phyloP scores from a whole-genome alignment of 73 alveolate genomes.

The Uronychia binucleata region DNA sequence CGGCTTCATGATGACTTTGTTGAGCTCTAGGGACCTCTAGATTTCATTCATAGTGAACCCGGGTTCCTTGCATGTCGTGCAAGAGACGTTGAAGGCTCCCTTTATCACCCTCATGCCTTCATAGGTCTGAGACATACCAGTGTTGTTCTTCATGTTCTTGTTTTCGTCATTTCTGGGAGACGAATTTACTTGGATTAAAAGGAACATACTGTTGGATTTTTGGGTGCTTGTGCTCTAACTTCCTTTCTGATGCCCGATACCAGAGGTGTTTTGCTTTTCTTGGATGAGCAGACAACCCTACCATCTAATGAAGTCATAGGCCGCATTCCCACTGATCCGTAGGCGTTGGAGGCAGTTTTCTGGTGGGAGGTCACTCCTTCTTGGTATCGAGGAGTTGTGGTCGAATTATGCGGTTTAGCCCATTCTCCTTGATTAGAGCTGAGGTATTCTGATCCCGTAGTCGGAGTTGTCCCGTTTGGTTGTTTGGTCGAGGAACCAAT shows the following conservation, averaged over 20 bases:
- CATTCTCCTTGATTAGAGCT: too few relatives aligned
- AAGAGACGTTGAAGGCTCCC: constrained; percentile 63
- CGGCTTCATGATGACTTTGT: constrained; percentile 30
- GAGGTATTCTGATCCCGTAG: background rate
- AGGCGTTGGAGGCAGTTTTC: background rate
- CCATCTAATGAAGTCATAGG: background rate
- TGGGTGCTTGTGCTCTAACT: background rate
- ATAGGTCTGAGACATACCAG: constrained; percentile 1
- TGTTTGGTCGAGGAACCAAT: background rate
- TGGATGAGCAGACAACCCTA: background rate
- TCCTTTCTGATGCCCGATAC: background rate
- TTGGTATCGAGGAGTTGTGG: too few relatives aligned
- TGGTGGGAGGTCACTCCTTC: too few relatives aligned
- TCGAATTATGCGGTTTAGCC: too few relatives aligned
- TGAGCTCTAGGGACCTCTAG: constrained; percentile 39
- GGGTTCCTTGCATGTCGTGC: constrained; percentile 59
- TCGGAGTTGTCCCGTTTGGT: background rate
- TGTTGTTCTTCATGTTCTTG: background rate
- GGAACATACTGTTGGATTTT: background rate
- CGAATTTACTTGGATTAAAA: background rate
- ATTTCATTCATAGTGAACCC: constrained; percentile 43
- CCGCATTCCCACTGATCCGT: background rate
- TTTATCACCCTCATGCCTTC: constrained; percentile 49
- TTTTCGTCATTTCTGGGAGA: background rate
- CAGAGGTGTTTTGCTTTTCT: background rate